A percentile compares a stretch with the other conserved stretches of the same genome.
These are phyloP conservation scores for Colletotrichum sidae DNA, from an alignment of 2,329 filamentous ascomycete species.

Conservation along the genomic window DNA sequence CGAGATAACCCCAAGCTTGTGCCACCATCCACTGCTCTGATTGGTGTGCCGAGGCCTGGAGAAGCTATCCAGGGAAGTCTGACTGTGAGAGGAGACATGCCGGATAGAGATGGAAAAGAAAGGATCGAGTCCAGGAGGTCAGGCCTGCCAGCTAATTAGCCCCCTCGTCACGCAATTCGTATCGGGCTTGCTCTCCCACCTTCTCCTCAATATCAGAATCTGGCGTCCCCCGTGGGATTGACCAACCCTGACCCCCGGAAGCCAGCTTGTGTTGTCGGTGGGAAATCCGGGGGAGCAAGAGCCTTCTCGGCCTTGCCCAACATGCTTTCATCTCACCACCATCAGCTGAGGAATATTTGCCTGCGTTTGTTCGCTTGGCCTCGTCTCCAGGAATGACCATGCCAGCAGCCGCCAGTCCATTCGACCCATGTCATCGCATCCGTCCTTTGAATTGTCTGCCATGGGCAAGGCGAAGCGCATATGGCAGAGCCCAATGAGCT, in stretches of 20 bases:
- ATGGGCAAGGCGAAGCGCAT: conserved; percentile 31
- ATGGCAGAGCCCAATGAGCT: conserved; percentile 24
- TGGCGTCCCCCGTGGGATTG: conserved; percentile 24
- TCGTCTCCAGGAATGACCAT: conserved; percentile 21
- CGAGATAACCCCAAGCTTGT: conserved; percentile 32
- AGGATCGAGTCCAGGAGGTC: not conserved
- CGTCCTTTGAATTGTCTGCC: conserved; percentile 1
- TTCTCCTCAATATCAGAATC: conserved; percentile 34
- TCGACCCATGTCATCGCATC: conserved; percentile 5
- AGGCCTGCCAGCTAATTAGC: no score
- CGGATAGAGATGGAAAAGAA: conserved; percentile 4
- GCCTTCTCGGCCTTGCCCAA: conserved; percentile 22
- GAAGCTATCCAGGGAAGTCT: conserved; percentile 29
- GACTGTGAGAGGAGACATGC: conserved; percentile 8
- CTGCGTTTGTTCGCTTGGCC: conserved; percentile 13
- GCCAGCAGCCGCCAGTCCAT: conserved; percentile 21
- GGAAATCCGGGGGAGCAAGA: conserved; percentile 33
- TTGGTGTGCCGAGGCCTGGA: conserved; percentile 20
- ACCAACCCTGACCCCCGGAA: conserved; percentile 30
- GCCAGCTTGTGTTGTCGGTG: conserved; percentile 36
- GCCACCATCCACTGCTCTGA: conserved; percentile 32
- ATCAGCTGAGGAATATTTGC: conserved; percentile 32
- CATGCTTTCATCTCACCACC: conserved; percentile 30
- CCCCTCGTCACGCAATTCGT: conserved; percentile 33
- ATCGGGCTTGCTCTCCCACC: conserved; percentile 24